A percentile compares a stretch with the other conserved stretches of the same genome.
Evolutionary conservation across 176 grass and related monocot species (phyloP).

Genomic region (Zea luxurians): DNA sequence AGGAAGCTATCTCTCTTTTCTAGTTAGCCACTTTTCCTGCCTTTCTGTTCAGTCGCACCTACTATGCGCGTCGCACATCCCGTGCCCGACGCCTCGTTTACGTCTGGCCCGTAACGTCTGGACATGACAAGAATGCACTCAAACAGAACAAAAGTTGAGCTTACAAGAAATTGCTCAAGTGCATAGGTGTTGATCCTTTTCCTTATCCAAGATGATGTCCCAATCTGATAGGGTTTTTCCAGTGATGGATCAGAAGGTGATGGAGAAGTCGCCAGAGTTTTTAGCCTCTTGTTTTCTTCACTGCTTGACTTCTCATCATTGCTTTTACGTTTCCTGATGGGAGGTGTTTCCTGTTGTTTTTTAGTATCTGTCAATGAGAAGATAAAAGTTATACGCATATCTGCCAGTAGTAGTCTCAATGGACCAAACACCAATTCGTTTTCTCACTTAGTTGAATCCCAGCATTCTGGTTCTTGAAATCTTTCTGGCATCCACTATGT

Average conservation of each 20-base stretch:
- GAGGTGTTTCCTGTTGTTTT: not conserved
- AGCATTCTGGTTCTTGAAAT: not conserved
- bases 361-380: not conserved
- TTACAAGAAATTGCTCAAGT: not conserved
- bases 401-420: too few relatives aligned
- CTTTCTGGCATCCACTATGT: constrained; percentile 17
- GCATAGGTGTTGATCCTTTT: not conserved
- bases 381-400: not conserved
- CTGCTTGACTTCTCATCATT: not conserved
- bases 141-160: not conserved
- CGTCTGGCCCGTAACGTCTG: too few relatives aligned
- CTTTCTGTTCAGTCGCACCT: too few relatives aligned
- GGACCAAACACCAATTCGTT: not conserved
- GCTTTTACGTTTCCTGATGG: not conserved
- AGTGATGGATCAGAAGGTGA: not conserved
- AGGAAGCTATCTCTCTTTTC: too few relatives aligned
- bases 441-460: not conserved
- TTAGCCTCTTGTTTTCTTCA: constrained; percentile 9
- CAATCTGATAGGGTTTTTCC: constrained; percentile 17
- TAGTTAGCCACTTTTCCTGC: too few relatives aligned
- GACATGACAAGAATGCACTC: too few relatives aligned
- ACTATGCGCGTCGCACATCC: too few relatives aligned
- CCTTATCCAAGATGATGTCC: constrained; percentile 22
- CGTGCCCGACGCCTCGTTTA: too few relatives aligned
- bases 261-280: not conserved